Base-by-base conservation (phyloP, 148 eudicot genomes). In the Silene latifolia region DNA sequence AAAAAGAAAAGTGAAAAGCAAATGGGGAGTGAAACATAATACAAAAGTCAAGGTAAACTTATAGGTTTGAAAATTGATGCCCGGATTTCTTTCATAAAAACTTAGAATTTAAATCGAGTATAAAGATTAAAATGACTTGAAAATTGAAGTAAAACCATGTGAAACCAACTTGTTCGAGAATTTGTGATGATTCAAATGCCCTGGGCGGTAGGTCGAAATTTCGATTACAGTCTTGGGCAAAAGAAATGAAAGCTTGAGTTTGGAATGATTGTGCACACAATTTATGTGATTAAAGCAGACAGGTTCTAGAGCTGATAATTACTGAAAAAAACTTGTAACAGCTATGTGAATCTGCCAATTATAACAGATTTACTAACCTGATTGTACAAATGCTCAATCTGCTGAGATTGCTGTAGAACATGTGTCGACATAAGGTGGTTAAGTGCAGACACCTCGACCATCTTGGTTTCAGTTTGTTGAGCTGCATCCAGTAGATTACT, bases 371-470 rank as follows among this genome's bases (percentile, higher is more conserved):
- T 44, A 95, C 98, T 1, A 13, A 51, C 56, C 94, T 95, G 97
- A 19, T 95, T 96, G 74, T 92, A 95, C 84, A 95, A 79, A 82
- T 78, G 67, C 87, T 95, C 98, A 51, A 95, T 95, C 79, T 92
- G 97, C 74, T 92, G 91, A 64, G 93, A 82, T 84, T 95, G 98
- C 76, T 95, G 91, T 79, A 92, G 87, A 73, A 95, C 98, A 80
- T 95, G 96, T 35, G 98, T 90, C 32, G 99, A 92, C 92, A 95
- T 92, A 63, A 95, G 94, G 77, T 95, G 99, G 84, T 92, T 92
- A 73, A 95, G 78, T 23, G 97, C 98, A 76, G 99, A 95, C 94
- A 95, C 89, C 80, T 95, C 99, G 66, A 95, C 90, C 97, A 92
- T 90, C 83, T 88, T 95, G 58, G 96, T 90, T 80, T 92, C 98